Base-by-base conservation (phyloP, 352 stramenopile genomes). In the Phytophthora palmivora region DNA sequence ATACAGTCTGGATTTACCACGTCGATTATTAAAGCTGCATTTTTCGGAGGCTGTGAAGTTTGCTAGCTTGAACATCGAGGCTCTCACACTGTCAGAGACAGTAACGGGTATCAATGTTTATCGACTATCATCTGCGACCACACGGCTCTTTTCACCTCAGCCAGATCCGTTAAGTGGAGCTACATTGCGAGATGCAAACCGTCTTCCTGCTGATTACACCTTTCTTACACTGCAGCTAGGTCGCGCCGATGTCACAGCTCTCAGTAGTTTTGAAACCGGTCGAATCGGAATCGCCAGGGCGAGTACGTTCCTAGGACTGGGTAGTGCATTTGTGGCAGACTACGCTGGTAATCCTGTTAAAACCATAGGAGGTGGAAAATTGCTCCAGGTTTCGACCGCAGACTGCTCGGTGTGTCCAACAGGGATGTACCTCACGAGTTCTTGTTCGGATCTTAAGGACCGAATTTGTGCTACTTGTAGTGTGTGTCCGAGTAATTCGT, bases 1-100 rank as follows among this genome's bases (percentile, higher is more conserved):
- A 8, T 94, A 84, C 50, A 88, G 65, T 6, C 49, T 90, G 18
- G 86, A 94, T 51, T 51, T 89, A 14, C 47, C 75, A 1, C 66
- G 76, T 8, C 61, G 68, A 48, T 56, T 92, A 10, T 16, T 92
- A 7, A 89, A 88, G 47, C 46, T 94, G 14, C 79, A 66, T 30
- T 92, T 94, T 62, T 89, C 80, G 0, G 79, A 94, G 48, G 69
- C 83, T 1, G 78, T 94, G 24, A 46, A 92, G 44, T 69, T 58
- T 18, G 26, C 52, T 3, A 79, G 34, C 1, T 47, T 84, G 4
- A 52, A 63, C 6, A 60, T 89, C 30, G 61, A 77, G 1, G 51
- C 67, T 0, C 34, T 94, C 0, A 49, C 59, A 3, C 69, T 94
- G 32, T 77, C 80, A 0, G 75, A 91, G 19, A 77, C 73, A 4